Base-by-base conservation (phyloP, 257 asterid genomes). In the Nicotiana attenuata region DNA sequence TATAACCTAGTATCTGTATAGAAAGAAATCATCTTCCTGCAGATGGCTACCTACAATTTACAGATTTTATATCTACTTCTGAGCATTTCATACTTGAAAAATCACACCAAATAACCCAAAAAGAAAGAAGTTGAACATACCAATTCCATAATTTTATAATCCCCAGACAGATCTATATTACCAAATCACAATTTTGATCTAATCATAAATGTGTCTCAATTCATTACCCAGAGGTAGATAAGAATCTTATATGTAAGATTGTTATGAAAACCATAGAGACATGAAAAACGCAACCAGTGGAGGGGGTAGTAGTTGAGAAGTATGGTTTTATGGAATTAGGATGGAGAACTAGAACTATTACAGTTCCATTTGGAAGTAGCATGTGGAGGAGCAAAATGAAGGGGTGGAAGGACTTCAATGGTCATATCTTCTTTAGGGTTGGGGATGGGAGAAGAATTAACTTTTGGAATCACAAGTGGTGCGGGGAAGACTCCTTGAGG, bases 1-100 rank as follows among this genome's bases (percentile, higher is more conserved):
- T 69, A 10, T 6, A 68, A 4, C 19, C 57, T 38, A 68, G 20
- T 19, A 38, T 38, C 77, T 68, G 11, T 69, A 69, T 41, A 55
- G 77, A 69, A 69, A 69, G 57, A 69, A 69, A 69, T 13, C 77
- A 41, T 41, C 33, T 41, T 69, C 57, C 77, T 11, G 59, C 59
- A 20, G 59, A 69, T n/a, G 26, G 59, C 78, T 69, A 13, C 78
- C 22, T 38, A 10, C 14, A 69, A 69, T 22, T 20, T 41, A 13
- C 0, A 69, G 33, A 69, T 69, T 68, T 69, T 41, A 56, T 69
- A 41, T 69, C 59, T 17, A 41, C n/a, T 38, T 69, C 35, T 20
- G 78, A 69, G 59, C 57, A 41, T 69, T 41, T 41, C 59, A 41
- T 20, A 69, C 35, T 69, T 41, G 59, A 69, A 69, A 69, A 3